Percentiles rank a stretch among this genome's conserved stretches.
Conservation (phyloP, 768 basidiomycete genomes). For the Goffeauzyma gilvescens region DNA sequence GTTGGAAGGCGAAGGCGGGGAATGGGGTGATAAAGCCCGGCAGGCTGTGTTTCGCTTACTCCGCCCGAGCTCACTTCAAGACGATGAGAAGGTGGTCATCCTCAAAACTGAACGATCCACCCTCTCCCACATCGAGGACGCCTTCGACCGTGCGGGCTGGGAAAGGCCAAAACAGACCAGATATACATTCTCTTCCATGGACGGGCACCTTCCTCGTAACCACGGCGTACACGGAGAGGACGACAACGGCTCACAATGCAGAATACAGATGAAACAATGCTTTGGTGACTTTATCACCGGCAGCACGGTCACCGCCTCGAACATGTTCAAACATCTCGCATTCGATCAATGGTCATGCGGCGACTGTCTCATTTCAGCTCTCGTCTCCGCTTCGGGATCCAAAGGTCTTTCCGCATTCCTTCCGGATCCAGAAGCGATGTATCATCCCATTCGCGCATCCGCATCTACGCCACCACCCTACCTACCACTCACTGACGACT, state of each 20-base stretch:
- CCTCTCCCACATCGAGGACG: constrained; percentile 10
- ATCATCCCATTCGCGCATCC: constrained; percentile 1
- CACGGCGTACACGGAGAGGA: neutral
- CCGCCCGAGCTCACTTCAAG: constrained; percentile 11
- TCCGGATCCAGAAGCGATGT: constrained; percentile 10
- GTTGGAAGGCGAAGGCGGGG: constrained; percentile 11
- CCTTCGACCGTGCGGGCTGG: constrained; percentile 13
- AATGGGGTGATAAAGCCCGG: constrained; percentile 16
- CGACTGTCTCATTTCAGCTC: constrained; percentile 26
- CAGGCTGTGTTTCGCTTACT: no score
- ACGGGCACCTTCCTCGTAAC: constrained; percentile 21
- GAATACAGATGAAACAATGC: constrained; percentile 1
- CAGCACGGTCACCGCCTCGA: constrained; percentile 6
- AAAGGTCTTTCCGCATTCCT: constrained; percentile 23
- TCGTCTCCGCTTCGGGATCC: constrained; percentile 19
- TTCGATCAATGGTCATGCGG: constrained; percentile 24
- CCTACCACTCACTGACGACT: constrained; percentile 19
- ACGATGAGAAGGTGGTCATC: neutral
- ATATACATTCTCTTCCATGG: constrained; percentile 24
- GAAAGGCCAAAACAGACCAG: constrained; percentile 13
- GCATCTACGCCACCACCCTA: constrained; percentile 16
- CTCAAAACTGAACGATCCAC: constrained; percentile 12
- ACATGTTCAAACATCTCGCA: constrained; percentile 24
- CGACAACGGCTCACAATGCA: constrained; percentile 1
- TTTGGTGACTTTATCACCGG: constrained; percentile 6